A percentile compares a stretch with the other conserved stretches of the same genome.
Conservation (phyloP, 1,139 yeast genomes). For the Lodderomyces margitis region DNA sequence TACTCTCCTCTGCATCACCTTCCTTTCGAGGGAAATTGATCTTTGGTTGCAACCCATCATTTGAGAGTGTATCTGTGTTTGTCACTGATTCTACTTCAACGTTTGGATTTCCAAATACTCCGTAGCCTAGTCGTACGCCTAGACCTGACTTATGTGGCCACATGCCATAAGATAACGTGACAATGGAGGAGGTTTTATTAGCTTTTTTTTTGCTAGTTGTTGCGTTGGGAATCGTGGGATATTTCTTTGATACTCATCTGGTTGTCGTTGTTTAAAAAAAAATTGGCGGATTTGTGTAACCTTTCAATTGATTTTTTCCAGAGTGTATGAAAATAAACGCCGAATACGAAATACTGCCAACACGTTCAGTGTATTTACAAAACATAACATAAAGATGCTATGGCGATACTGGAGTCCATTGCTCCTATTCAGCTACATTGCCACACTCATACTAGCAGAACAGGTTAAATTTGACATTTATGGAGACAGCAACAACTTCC, state of each 20-base stretch:
- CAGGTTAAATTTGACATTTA: constrained; percentile 5
- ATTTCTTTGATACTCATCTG: too few species aligned
- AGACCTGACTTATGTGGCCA: constrained; percentile 44
- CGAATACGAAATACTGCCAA: not conserved
- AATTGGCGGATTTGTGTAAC: not conserved
- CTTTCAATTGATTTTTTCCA: not conserved
- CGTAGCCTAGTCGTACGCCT: constrained; percentile 41
- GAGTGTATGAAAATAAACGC: not conserved
- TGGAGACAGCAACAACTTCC: not conserved
- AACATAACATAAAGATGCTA: constrained; percentile 4
- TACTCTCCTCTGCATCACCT: not conserved
- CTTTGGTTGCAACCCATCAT: constrained; percentile 1
- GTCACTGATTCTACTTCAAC: not conserved
- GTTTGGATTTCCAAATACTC: constrained; percentile 32
- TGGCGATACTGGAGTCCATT: constrained; percentile 5
- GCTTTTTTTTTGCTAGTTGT: too few species aligned
- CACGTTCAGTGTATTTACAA: not conserved
- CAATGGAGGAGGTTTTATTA: too few species aligned
- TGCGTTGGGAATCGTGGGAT: too few species aligned
- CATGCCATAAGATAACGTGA: constrained; percentile 27
- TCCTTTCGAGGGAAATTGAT: not conserved
- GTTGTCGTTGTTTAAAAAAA: too few species aligned
- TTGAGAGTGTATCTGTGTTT: not conserved
- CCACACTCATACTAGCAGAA: constrained; percentile 8
- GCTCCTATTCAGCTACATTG: not conserved